Conservation (phyloP, 108 stramenopile genomes). For the Nitzschia sp. region DNA sequence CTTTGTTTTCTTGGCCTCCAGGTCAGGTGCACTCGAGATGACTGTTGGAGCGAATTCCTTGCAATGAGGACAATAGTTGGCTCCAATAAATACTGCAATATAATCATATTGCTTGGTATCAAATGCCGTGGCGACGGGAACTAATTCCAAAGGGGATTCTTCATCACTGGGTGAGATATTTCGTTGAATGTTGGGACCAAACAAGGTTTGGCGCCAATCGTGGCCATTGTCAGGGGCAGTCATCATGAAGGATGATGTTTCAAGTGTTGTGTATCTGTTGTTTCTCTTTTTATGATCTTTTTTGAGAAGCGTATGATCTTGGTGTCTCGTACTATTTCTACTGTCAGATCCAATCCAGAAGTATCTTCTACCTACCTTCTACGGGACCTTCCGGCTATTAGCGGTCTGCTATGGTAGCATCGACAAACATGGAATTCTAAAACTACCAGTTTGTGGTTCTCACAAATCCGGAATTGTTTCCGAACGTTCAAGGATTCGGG, state of each 20-base stretch:
- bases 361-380: no score
- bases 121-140: background rate
- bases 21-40: slow-evolving; percentile 8
- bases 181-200: background rate
- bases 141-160: background rate
- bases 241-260: background rate
- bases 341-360: no score
- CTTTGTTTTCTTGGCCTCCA: slow-evolving; percentile 34
- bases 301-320: no score
- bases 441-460: no score
- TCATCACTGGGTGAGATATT: background rate
- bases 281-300: no score
- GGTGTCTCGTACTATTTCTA: no score
- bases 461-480: no score
- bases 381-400: no score
- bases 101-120: slow-evolving; percentile 14
- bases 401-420: no score
- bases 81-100: slow-evolving; percentile 40
- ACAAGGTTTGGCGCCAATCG: background rate
- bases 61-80: slow-evolving; percentile 53
- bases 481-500: no score
- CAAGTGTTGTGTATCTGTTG: background rate
- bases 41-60: slow-evolving; percentile 43
- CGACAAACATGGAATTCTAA: no score
- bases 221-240: background rate